Conservation (phyloP, 257 asterid species). For the Lithospermum erythrorhizon region DNA sequence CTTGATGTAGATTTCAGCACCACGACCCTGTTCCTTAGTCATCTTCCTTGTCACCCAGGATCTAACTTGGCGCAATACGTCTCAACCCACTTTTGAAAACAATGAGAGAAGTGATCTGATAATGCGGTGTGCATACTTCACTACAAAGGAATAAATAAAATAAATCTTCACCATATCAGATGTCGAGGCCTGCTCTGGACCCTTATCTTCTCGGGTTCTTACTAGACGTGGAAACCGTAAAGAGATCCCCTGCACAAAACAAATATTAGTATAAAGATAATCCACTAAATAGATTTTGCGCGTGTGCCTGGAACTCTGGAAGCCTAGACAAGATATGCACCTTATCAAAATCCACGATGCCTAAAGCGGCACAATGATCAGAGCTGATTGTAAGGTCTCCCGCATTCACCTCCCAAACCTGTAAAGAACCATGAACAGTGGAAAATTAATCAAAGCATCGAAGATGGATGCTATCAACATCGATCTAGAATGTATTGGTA, state of each 20-base stretch:
- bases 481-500: neutral
- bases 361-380: slow-evolving; percentile 89
- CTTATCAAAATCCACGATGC: slow-evolving; percentile 71
- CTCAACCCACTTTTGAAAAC: too few species aligned
- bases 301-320: too few species aligned
- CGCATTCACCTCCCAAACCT: slow-evolving; percentile 99
- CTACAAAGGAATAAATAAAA: too few species aligned
- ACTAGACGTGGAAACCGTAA: slow-evolving; percentile 79
- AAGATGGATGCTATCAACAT: too few species aligned
- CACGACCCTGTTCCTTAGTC: too few species aligned
- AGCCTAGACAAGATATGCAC: slow-evolving; percentile 21
- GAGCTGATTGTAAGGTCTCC: slow-evolving; percentile 97
- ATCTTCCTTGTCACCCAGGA: too few species aligned
- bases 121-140: too few species aligned
- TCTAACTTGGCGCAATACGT: too few species aligned
- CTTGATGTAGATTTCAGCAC: too few species aligned
- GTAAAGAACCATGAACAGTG: slow-evolving; percentile 4
- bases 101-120: too few species aligned
- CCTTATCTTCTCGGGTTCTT: slow-evolving; percentile 81
- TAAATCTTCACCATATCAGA: slow-evolving; percentile 57
- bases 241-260: slow-evolving; percentile 61
- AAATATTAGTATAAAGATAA: neutral
- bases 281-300: neutral
- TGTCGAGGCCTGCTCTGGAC: slow-evolving; percentile 78
- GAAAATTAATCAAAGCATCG: neutral